Evolutionary conservation across 2,329 filamentous ascomycete species (phyloP), one percentile per base, ranked within the genome.

Genomic region (Tolypocladium paradoxum): DNA sequence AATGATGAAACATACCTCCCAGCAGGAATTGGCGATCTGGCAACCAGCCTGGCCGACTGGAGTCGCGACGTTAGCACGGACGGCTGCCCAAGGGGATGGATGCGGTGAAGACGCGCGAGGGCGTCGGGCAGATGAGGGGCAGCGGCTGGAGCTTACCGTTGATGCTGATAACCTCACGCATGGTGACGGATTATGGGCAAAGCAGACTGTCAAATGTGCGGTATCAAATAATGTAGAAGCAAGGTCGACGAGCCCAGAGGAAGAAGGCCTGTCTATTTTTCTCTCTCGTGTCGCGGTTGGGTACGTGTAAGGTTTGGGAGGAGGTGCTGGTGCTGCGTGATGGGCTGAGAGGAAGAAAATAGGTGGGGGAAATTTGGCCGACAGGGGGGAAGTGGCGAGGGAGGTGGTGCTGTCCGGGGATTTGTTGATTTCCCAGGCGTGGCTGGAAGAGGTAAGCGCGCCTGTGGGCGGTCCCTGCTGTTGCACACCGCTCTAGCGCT

Each of bases 21-120:
- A 99, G 85, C 93, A 97, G 67, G 93, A 93, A 82, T 99, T 99
- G 79, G 92, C 93, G 72, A 99, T 99, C 76, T 99, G 93, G 85
- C 93, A 97, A 87, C 93, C 93, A 73, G 93, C 93, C 84, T 99
- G 93, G 78, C 93, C 93, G 82, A 99, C 93, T 99, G 74, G 69
- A 69, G 50, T 65, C 58, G 73, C 67, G 68, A 63, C 61, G 77
- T 87, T 71, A 87, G 81, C 66, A 75, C 65, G 35, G 24, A 37
- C 34, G 31, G 43, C 18, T 20, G 27, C 9, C n/a, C 18, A 47
- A 47, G 9, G 43, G 27, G 49, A 29, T 4, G 11, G 22, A 47
- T 51, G 53, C 51, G 51, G 55, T 56, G 53, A 57, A 52, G 52
- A 56, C 52, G 52, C 56, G 58, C 54, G 48, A 36, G 52, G 60